Conservation (phyloP, 352 stramenopile species). For the Phytophthora lateralis region DNA sequence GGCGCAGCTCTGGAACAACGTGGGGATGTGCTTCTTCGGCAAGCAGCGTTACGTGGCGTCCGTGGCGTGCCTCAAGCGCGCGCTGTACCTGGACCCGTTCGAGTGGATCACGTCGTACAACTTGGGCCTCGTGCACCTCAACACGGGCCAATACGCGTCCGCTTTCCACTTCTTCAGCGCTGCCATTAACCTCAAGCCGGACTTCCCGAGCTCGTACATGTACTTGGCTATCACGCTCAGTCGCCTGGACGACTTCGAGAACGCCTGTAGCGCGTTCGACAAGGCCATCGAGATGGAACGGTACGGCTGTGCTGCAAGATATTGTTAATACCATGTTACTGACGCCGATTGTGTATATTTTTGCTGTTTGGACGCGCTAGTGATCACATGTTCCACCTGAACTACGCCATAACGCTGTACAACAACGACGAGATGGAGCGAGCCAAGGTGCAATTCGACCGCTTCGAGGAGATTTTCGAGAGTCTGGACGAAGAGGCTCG, state of each 20-base stretch:
- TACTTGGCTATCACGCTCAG: constrained; percentile 92
- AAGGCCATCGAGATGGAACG: constrained; percentile 91
- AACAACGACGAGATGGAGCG: constrained; percentile 91
- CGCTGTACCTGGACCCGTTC: constrained; percentile 93
- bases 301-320: constrained; percentile 30
- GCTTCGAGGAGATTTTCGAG: constrained; percentile 86
- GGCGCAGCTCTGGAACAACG: constrained; percentile 95
- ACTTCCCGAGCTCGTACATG: constrained; percentile 93
- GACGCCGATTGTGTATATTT: not conserved
- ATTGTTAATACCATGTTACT: not conserved
- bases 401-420: constrained; percentile 90
- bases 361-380: constrained; percentile 30
- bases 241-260: constrained; percentile 92
- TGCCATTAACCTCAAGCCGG: constrained; percentile 87
- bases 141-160: constrained; percentile 92
- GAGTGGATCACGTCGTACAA: constrained; percentile 96
- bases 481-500: constrained; percentile 70
- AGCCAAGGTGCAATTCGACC: constrained; percentile 82
- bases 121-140: constrained; percentile 93
- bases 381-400: constrained; percentile 88
- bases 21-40: constrained; percentile 96
- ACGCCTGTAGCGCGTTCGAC: constrained; percentile 91
- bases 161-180: constrained; percentile 94
- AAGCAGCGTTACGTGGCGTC: constrained; percentile 89
- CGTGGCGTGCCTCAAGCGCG: constrained; percentile 91